Percentiles rank a stretch among this genome's conserved stretches.
phyloP scores from a whole-genome alignment of 2,329 filamentous ascomycete species.

The Pseudogymnoascus sp. region DNA sequence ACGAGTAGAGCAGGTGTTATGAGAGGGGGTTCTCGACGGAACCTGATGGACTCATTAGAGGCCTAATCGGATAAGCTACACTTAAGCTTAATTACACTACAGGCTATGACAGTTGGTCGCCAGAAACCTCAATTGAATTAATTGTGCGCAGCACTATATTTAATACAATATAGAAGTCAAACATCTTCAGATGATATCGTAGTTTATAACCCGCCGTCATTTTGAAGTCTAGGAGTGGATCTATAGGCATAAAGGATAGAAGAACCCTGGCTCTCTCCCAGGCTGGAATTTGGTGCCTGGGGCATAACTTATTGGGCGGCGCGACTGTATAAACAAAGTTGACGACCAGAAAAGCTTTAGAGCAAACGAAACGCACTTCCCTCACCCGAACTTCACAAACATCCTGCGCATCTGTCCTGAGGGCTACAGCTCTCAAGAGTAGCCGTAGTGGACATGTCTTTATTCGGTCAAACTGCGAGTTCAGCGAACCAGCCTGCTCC shows the following conservation, averaged over 20 bases:
- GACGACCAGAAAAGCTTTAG: conserved; percentile 6
- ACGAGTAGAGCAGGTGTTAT: background rate
- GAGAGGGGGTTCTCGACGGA: background rate
- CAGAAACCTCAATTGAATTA: background rate
- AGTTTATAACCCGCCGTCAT: background rate
- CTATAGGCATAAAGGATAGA: background rate
- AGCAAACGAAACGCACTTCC: background rate
- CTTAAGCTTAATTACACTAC: conserved; percentile 10
- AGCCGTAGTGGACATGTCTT: background rate
- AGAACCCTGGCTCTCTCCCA: background rate
- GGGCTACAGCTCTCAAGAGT: background rate
- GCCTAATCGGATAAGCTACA: conserved; percentile 9
- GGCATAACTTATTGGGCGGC: background rate
- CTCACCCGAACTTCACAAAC: background rate
- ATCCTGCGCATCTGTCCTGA: background rate
- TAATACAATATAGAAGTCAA: background rate
- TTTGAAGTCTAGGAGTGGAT: background rate
- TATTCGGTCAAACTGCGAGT: conserved; percentile 7
- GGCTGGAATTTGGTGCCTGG: conserved; percentile 8
- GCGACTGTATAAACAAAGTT: conserved; percentile 9
- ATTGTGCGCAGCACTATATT: background rate
- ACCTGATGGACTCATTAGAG: background rate
- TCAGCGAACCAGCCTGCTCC: background rate
- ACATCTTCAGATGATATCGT: background rate
- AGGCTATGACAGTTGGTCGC: background rate